phyloP scores from a whole-genome alignment of 495 filamentous ascomycete species.

The Peziza echinospora region DNA sequence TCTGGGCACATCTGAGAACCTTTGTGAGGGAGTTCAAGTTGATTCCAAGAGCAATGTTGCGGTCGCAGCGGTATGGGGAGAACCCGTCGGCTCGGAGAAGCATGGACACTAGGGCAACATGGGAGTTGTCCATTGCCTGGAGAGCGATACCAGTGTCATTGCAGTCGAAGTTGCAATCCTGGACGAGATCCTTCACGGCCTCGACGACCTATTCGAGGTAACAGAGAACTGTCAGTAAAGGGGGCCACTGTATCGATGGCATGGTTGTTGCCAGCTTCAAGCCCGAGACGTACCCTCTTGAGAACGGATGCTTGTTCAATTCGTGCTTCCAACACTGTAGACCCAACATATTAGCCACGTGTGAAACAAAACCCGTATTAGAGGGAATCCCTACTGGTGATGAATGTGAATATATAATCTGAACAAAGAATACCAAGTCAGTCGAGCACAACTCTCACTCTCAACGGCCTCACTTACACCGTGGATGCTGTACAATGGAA shows the following conservation, averaged over 20 bases:
- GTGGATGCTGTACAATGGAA: too few species aligned
- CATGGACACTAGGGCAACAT: constrained; percentile 98
- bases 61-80: constrained; percentile 93
- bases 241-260: background rate
- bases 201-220: constrained; percentile 82
- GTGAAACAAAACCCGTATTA: too few species aligned
- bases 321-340: constrained; percentile 81
- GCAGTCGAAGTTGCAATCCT: constrained; percentile 99
- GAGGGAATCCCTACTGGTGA: too few species aligned
- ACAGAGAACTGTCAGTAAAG: constrained; percentile 2
- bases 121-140: constrained; percentile 99
- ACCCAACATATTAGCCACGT: too few species aligned
- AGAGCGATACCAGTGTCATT: constrained; percentile 97
- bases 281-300: constrained; percentile 52
- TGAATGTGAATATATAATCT: too few species aligned
- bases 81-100: constrained; percentile 89
- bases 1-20: constrained; percentile 83
- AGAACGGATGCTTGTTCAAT: constrained; percentile 83
- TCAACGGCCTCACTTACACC: too few species aligned
- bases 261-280: background rate
- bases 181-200: constrained; percentile 96
- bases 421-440: too few species aligned
- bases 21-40: constrained; percentile 93
- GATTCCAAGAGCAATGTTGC: constrained; percentile 94
- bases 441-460: too few species aligned